Evolutionary conservation across 495 filamentous ascomycete species (phyloP).

Genomic region (Lophiostoma macrostomum): DNA sequence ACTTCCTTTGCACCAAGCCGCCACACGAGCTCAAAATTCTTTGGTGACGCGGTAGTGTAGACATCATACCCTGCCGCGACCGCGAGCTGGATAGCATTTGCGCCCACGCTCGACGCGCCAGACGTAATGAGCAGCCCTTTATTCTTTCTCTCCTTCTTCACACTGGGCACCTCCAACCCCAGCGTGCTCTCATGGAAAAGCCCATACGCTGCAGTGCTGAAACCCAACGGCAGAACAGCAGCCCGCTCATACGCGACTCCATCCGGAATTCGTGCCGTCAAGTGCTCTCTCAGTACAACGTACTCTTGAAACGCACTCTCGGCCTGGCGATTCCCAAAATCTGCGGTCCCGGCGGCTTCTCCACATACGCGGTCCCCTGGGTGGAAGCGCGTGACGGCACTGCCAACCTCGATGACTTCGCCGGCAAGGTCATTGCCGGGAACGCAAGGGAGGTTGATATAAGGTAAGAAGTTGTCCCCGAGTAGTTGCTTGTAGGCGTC

Average conservation of each 20-base stretch:
- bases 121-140: conserved; percentile 43
- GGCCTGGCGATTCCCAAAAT: not conserved
- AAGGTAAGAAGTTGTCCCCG: conserved; percentile 31
- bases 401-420: conserved; percentile 6
- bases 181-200: conserved; percentile 38
- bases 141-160: conserved; percentile 20
- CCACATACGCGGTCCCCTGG: conserved; percentile 44
- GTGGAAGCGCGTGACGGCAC: conserved; percentile 40
- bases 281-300: conserved; percentile 34
- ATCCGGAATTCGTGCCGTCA: conserved; percentile 41
- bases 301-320: conserved; percentile 44
- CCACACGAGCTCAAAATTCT: conserved; percentile 41
- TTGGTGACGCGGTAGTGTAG: conserved; percentile 38
- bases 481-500: conserved; percentile 46
- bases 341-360: conserved; percentile 18
- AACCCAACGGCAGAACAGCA: conserved; percentile 43
- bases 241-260: conserved; percentile 43
- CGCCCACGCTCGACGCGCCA: conserved; percentile 41
- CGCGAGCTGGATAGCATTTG: conserved; percentile 42
- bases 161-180: conserved; percentile 18
- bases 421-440: conserved; percentile 16
- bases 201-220: conserved; percentile 44
- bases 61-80: conserved; percentile 38
- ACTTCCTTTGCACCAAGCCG: conserved; percentile 37
- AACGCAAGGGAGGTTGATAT: conserved; percentile 46